phyloP scores from a whole-genome alignment of 1,284 basidiomycete genomes.

The Fistulinella cinereoalba region DNA sequence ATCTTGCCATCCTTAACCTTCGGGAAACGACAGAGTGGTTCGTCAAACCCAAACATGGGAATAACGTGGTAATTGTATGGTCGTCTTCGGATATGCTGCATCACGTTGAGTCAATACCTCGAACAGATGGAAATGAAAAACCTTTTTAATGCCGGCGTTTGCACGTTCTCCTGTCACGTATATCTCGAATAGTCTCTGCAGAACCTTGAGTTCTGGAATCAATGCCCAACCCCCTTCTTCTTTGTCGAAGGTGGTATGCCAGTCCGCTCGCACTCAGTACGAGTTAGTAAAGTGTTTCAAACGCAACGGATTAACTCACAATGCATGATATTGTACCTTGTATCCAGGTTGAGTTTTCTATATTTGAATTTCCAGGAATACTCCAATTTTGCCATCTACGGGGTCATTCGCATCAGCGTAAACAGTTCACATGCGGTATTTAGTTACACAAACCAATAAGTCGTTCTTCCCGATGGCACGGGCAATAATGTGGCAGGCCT shows the following conservation, averaged over 20 bases:
- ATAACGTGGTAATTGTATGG: background rate
- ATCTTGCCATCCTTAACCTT: background rate
- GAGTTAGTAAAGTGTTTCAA: background rate
- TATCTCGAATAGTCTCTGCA: background rate
- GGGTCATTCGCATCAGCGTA: background rate
- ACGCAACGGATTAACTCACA: background rate
- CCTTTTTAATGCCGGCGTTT: background rate
- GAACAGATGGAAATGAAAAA: background rate
- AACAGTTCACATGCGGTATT: background rate
- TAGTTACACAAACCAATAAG: background rate
- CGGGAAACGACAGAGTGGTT: background rate
- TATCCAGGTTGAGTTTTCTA: background rate
- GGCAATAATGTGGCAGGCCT: background rate
- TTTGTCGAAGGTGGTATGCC: conserved; percentile 1
- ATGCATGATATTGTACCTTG: background rate
- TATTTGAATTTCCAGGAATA: background rate
- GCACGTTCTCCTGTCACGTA: background rate
- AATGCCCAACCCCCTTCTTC: background rate
- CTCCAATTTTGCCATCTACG: conserved; percentile 69
- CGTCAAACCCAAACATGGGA: background rate
- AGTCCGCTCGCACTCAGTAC: background rate
- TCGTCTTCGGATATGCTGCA: background rate
- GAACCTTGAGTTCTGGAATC: background rate
- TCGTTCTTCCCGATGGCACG: background rate
- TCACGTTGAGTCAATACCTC: background rate